Conservation (phyloP, 2,329 filamentous ascomycete genomes). For the Aureobasidium subglaciale region DNA sequence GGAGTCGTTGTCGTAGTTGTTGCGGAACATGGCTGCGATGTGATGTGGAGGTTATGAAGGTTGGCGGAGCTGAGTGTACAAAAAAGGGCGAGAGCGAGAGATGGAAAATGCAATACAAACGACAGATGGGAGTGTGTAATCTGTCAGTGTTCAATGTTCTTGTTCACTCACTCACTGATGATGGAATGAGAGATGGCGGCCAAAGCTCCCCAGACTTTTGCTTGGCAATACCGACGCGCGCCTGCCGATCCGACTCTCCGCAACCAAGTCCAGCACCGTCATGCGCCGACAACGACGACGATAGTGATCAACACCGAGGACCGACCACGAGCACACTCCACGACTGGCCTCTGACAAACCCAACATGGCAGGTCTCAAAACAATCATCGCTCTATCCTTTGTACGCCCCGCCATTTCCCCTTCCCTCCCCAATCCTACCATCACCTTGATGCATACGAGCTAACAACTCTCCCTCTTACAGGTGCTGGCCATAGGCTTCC, state of each 20-base stretch:
- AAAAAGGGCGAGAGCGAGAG: background rate
- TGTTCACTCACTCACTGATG: background rate
- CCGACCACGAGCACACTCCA: background rate
- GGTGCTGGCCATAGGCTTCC: slow-evolving; percentile 95
- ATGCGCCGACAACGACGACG: slow-evolving; percentile 1
- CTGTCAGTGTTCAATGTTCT: background rate
- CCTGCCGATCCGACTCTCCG: background rate
- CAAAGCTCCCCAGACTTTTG: slow-evolving; percentile 13
- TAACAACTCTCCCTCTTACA: slow-evolving; percentile 30
- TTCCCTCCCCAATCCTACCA: background rate
- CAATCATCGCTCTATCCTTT: slow-evolving; percentile 97
- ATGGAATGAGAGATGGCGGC: slow-evolving; percentile 13
- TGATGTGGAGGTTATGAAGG: slow-evolving; percentile 16
- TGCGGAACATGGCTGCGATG: slow-evolving; percentile 78
- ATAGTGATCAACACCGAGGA: background rate
- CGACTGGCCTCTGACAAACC: background rate
- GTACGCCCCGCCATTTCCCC: slow-evolving; percentile 43
- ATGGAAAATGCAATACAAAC: background rate
- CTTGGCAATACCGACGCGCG: slow-evolving; percentile 1
- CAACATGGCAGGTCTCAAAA: slow-evolving; percentile 82
- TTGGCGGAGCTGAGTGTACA: slow-evolving; percentile 9
- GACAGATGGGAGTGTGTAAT: background rate
- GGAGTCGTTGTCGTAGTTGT: slow-evolving; percentile 99
- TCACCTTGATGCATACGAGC: slow-evolving; percentile 10
- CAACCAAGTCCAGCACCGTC: background rate